A percentile compares a stretch with the other conserved stretches of the same genome.
Conservation (phyloP, 1,284 basidiomycete genomes). For the Melampsora larici-populina region DNA sequence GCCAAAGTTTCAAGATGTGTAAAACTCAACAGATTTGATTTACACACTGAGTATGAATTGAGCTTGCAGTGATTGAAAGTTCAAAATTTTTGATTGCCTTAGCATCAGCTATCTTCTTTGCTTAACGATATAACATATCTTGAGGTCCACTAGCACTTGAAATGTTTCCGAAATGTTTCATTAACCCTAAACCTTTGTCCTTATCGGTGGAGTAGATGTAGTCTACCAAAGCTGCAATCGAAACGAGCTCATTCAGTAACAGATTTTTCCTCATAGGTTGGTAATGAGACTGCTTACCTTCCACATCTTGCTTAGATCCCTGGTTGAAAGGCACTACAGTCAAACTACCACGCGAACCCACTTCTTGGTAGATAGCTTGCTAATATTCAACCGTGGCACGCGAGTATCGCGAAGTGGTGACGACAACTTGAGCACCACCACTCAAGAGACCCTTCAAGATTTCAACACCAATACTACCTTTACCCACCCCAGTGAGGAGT, state of each 20-base stretch:
- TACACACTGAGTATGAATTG: background rate
- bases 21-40: background rate
- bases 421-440: constrained; percentile 90
- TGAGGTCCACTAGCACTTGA: constrained; percentile 56
- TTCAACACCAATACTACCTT: constrained; percentile 95
- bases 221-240: constrained; percentile 70
- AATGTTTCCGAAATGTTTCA: constrained; percentile 96
- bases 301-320: constrained; percentile 94
- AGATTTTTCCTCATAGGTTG: no score
- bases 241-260: no score
- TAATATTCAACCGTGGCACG: constrained; percentile 96
- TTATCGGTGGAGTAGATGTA: constrained; percentile 82
- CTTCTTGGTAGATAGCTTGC: constrained; percentile 93
- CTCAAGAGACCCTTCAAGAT: constrained; percentile 93
- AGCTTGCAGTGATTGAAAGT: constrained; percentile 69
- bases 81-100: constrained; percentile 73
- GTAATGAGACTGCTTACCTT: constrained; percentile 57
- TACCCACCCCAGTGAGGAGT: constrained; percentile 92
- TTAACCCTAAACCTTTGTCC: constrained; percentile 62
- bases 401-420: constrained; percentile 93
- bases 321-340: constrained; percentile 99
- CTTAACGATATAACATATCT: constrained; percentile 71
- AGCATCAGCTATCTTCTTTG: constrained; percentile 66
- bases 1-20: background rate
- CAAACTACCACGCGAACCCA: constrained; percentile 87